Base-by-base conservation (phyloP, 352 stramenopile species). In the Albugo candida region DNA sequence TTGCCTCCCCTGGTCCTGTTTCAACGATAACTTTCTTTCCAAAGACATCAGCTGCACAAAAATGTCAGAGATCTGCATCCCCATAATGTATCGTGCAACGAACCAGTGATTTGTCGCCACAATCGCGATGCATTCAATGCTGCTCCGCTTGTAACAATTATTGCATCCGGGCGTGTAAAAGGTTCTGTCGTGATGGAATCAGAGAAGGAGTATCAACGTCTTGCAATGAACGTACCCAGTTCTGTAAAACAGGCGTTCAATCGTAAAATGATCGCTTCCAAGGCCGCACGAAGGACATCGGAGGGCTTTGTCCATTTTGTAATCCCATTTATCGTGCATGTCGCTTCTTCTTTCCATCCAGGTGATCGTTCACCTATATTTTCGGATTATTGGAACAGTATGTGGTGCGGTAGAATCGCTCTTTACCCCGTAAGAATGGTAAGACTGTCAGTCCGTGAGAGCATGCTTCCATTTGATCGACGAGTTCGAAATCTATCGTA, bases 221-320 rank as follows among this genome's bases (percentile, higher is more conserved):
- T 2, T 46, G 44, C 44, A 27, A 36, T 5, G 11, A 8, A 53
- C 61, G 49, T 63, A 68, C 70, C 65, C 11, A 97, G 63, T 21
- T 94, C 64, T 37, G 82, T 70, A 46, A 94, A 70, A 8, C 97
- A 56, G 11, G 78, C 56, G 2, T 69, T 70, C 38, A 97, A 65
- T 49, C 92, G 81, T 39, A 97, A 54, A n/a, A 73, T 81, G 13
- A 97, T 81, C 14, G 78, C 78, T 49, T 97, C 88, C 56, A 97
- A 70, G 54, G 70, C 81, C 19, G 81, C 79, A 51, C 86, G 84
- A 19, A 97, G 57, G 20, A 97, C 59, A 45, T 96, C 55, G n/a
- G 77, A 63, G 4, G 86, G 61, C 14, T 68, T 92, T 39, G 84
- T 96, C 59, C 82, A 83, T 52, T 92, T 82, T 41, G 67, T 96